Base-by-base conservation (phyloP, 345 rosid species). In the Dimocarpus longan region DNA sequence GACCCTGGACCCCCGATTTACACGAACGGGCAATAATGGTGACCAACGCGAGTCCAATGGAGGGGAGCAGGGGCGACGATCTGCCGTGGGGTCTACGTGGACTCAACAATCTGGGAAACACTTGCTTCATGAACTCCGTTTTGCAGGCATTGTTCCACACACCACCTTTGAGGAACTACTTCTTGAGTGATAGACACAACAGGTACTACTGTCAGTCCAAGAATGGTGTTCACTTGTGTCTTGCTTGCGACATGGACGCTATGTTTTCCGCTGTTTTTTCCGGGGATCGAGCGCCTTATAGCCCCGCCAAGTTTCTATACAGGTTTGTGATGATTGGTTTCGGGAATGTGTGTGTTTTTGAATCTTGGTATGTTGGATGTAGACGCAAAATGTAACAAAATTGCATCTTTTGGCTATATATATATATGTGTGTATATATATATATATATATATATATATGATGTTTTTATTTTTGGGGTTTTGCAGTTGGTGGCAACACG, bases 401-500 rank as follows among this genome's bases (percentile, higher is more conserved):
- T 10, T 68, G 56, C 19, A 43, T 70, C 28, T 11, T 24, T 1
- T 50, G 74, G 73, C n/a, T n/a, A n/a, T n/a, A n/a, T n/a, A n/a
- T n/a, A n/a, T n/a, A n/a, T n/a, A n/a, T n/a, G n/a, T n/a, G n/a
- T n/a, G n/a, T n/a, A n/a, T n/a, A n/a, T n/a, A n/a, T n/a, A n/a
- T n/a, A n/a, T n/a, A n/a, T n/a, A n/a, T n/a, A n/a, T n/a, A n/a
- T n/a, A n/a, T n/a, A n/a, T n/a, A n/a, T n/a, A n/a, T n/a, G n/a
- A n/a, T 62, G 10, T 43, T 22, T 82, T 71, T 66, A 64, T 76
- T 24, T 79, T 63, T 67, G 43, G 50, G 26, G 11, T 59, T 54
- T 70, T 65, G 85, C 85, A 90, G 93, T 77, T 90, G 93, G 93
- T 90, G 93, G 93, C 91, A 86, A 68, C 91, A 90, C 71, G 90